Evolutionary conservation across 306 rosid genomes (phyloP).

Genomic region (Glycyrrhiza uralensis): DNA sequence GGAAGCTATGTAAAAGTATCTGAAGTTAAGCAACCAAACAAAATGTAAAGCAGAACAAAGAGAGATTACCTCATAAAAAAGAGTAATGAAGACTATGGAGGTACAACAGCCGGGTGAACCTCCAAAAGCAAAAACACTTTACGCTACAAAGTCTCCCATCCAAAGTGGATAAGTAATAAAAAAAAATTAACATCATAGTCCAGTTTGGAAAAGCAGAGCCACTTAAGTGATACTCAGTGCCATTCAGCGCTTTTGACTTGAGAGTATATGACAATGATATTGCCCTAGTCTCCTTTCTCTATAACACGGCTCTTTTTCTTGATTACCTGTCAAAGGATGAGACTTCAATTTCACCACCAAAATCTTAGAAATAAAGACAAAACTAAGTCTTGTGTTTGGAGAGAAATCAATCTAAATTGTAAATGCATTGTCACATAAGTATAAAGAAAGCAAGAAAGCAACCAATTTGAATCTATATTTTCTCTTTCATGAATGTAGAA

Average conservation of each 20-base stretch:
- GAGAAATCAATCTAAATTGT: not conserved
- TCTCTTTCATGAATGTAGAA: not conserved
- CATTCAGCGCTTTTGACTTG: constrained; percentile 17
- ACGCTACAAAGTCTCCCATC: constrained; percentile 41
- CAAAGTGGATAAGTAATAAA: constrained; percentile 35
- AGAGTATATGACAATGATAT: constrained; percentile 21
- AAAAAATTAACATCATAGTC: constrained; percentile 24
- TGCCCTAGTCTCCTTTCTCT: constrained; percentile 40
- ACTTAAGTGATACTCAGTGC: constrained; percentile 17
- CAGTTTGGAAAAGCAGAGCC: constrained; percentile 37
- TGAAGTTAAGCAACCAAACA: not conserved
- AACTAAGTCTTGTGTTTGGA: not conserved
- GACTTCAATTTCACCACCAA: constrained; percentile 27
- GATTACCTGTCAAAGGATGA: constrained; percentile 51
- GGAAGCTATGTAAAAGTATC: constrained; percentile 12
- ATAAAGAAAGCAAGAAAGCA: constrained; percentile 20
- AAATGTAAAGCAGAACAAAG: constrained; percentile 18
- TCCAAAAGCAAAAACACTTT: constrained; percentile 43
- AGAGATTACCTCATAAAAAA: constrained; percentile 53
- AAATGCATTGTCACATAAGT: not conserved
- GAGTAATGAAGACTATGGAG: constrained; percentile 34
- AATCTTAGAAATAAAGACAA: constrained; percentile 23
- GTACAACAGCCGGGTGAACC: constrained; percentile 38
- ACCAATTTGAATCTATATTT: not conserved
- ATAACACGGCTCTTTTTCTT: constrained; percentile 46